Conservation (phyloP, 495 filamentous ascomycete genomes). For the Polyplosphaeria fusca region DNA sequence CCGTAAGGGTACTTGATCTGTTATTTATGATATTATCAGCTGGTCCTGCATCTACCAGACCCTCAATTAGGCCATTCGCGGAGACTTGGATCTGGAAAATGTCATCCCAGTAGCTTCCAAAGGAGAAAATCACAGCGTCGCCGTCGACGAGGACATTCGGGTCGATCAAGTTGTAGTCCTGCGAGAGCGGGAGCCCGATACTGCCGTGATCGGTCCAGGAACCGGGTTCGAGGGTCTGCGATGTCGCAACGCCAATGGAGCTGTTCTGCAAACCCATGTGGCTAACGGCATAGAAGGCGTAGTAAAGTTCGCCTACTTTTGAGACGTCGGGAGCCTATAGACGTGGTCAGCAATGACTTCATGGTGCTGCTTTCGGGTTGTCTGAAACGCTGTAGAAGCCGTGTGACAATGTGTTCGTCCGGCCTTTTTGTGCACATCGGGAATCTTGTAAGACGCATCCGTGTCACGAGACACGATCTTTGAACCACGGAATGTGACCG, state of each 20-base stretch:
- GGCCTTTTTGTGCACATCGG: no score
- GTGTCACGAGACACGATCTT: no score
- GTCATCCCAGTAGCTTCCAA: conserved; percentile 67
- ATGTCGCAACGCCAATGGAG: conserved; percentile 67
- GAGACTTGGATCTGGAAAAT: conserved; percentile 55
- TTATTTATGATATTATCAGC: conserved; percentile 62
- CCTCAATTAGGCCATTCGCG: not conserved
- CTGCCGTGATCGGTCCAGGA: conserved; percentile 59
- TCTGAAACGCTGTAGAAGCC: no score
- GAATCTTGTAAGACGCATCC: no score
- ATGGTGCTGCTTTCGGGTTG: no score
- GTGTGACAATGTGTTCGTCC: no score
- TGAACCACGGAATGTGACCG: no score
- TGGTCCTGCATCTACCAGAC: no score
- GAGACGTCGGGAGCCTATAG: conserved; percentile 68
- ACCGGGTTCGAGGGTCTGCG: conserved; percentile 55
- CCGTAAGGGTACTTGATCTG: conserved; percentile 48
- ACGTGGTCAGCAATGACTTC: no score
- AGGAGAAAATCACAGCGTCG: conserved; percentile 53
- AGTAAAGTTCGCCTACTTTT: conserved; percentile 55
- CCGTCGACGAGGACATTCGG: conserved; percentile 54
- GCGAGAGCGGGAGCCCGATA: conserved; percentile 46
- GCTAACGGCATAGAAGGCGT: conserved; percentile 68
- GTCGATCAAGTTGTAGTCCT: conserved; percentile 69
- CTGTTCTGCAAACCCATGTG: conserved; percentile 60